A percentile compares a stretch with the other conserved stretches of the same genome.
Evolutionary conservation across 257 asterid species (phyloP).

Genomic region (Petrea volubilis): DNA sequence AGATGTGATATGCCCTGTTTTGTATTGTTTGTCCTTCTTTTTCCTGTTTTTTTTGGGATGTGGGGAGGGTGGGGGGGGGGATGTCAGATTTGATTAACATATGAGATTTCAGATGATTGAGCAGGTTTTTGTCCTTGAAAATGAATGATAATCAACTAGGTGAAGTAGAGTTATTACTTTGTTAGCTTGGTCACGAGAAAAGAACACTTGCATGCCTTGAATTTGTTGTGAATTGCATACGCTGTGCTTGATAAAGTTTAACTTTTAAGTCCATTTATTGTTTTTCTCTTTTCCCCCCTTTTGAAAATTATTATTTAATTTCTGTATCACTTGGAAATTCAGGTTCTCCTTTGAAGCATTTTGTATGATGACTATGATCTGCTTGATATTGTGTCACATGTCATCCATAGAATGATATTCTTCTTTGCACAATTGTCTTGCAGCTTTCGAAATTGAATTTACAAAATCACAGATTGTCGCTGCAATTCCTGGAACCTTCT

Average conservation of each 20-base stretch:
- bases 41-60: no score
- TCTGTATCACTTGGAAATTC: background rate
- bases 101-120: background rate
- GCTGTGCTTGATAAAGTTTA: background rate
- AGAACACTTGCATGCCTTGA: background rate
- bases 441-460: constrained; percentile 94
- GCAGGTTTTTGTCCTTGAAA: constrained; percentile 1
- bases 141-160: background rate
- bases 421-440: constrained; percentile 26
- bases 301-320: background rate
- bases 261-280: background rate
- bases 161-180: background rate
- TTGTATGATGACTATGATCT: constrained; percentile 13
- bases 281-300: no score
- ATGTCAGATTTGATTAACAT: background rate
- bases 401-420: constrained; percentile 17
- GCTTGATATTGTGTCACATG: constrained; percentile 18
- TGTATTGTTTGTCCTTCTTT: no score
- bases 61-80: no score
- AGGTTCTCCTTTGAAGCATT: background rate
- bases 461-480: constrained; percentile 85
- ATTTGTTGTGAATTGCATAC: background rate
- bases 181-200: background rate
- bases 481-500: constrained; percentile 91
- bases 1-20: background rate